Conservation (phyloP, 305 asterid species). For the Andrographis paniculata region DNA sequence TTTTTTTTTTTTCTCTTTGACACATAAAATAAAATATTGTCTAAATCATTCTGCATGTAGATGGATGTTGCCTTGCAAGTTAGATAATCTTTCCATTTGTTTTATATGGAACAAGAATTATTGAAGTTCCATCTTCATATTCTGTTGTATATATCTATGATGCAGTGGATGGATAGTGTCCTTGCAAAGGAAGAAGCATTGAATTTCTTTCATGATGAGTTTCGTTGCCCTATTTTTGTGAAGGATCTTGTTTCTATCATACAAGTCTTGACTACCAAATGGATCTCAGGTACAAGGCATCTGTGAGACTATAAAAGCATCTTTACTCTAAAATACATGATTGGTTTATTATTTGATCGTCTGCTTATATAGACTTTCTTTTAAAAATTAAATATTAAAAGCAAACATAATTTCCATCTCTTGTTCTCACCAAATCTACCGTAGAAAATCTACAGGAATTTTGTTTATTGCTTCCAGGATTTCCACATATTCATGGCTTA, state of each 20-base stretch:
- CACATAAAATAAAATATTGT: too few relatives aligned
- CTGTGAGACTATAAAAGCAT: not conserved
- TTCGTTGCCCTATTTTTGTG: slow-evolving; percentile 89
- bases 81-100: not conserved
- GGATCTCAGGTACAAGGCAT: slow-evolving; percentile 74
- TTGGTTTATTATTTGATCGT: too few relatives aligned
- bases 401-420: too few relatives aligned
- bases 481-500: too few relatives aligned
- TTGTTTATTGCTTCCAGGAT: too few relatives aligned
- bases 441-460: too few relatives aligned
- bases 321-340: too few relatives aligned
- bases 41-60: not conserved
- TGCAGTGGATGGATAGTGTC: slow-evolving; percentile 87
- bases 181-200: slow-evolving; percentile 63
- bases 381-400: too few relatives aligned
- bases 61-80: not conserved
- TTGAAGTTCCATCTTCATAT: not conserved
- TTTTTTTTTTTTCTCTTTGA: not conserved
- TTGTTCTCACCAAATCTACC: too few relatives aligned
- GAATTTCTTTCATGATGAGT: slow-evolving; percentile 77
- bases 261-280: slow-evolving; percentile 33
- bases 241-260: slow-evolving; percentile 65
- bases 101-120: slow-evolving; percentile 12
- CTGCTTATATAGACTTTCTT: too few relatives aligned
- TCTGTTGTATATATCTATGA: slow-evolving; percentile 4